These are phyloP conservation scores for Strigomonas culicis DNA, from an alignment of 208 protist species.

Conservation along the genomic window DNA sequence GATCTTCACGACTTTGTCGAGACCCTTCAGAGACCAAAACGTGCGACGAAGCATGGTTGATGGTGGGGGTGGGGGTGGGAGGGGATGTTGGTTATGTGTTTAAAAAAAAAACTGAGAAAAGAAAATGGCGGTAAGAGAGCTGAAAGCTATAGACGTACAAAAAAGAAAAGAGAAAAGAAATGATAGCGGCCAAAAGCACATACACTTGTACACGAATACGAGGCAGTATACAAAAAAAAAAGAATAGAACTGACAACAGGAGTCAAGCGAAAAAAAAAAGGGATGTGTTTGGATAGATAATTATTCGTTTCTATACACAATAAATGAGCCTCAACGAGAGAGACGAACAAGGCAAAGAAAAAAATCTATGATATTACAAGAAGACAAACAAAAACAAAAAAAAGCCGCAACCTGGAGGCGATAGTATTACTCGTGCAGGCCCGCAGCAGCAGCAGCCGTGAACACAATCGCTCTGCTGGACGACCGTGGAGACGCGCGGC, in stretches of 20 bases:
- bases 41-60: constrained; percentile 61
- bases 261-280: no score
- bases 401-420: background rate
- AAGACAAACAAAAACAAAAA: constrained; percentile 7
- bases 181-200: background rate
- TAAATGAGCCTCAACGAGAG: no score
- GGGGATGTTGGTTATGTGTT: no score
- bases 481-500: background rate
- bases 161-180: background rate
- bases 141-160: background rate
- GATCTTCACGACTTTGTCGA: constrained; percentile 75
- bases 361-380: no score
- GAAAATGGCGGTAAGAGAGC: background rate
- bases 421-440: background rate
- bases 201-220: background rate
- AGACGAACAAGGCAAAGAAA: no score
- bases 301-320: no score
- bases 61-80: background rate
- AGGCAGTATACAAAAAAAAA: constrained; percentile 1
- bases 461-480: constrained; percentile 6
- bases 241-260: no score
- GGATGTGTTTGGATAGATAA: no score
- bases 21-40: constrained; percentile 29
- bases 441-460: background rate
- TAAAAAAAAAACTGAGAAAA: constrained; percentile 20